Conservation (phyloP, 2,329 filamentous ascomycete genomes). For the Trichoderma simmonsii region DNA sequence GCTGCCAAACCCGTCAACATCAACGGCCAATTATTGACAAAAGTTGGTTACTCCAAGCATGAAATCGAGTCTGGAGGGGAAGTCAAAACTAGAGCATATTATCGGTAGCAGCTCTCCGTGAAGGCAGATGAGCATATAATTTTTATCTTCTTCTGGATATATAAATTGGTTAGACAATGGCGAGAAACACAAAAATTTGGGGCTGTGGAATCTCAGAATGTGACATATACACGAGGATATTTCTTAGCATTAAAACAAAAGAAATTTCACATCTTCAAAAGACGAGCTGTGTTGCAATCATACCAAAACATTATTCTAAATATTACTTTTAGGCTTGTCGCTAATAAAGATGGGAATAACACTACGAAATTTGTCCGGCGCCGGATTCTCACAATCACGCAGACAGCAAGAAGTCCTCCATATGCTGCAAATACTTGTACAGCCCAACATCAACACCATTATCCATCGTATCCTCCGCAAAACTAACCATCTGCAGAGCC, state of each 20-base stretch:
- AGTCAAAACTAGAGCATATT: background rate
- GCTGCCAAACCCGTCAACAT: conserved; percentile 14
- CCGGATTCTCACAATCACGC: background rate
- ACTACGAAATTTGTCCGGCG: background rate
- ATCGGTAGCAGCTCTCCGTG: background rate
- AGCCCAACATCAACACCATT: background rate
- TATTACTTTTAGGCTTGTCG: background rate
- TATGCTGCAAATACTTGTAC: conserved; percentile 12
- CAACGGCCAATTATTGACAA: background rate
- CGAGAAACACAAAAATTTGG: background rate
- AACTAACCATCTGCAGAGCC: conserved; percentile 5
- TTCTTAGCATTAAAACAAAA: background rate
- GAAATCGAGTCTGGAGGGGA: conserved; percentile 12
- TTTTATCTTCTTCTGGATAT: background rate
- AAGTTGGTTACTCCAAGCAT: background rate
- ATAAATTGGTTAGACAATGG: background rate
- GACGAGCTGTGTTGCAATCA: too few species aligned
- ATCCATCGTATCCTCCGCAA: conserved; percentile 1
- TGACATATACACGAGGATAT: background rate
- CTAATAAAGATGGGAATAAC: background rate
- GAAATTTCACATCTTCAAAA: background rate
- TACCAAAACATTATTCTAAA: too few species aligned
- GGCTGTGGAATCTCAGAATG: background rate
- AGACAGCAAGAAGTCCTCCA: conserved; percentile 6
- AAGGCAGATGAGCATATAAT: background rate